Evolutionary conservation across 2,329 filamentous ascomycete species (phyloP).

Genomic region (Fusarium decemcellulare): DNA sequence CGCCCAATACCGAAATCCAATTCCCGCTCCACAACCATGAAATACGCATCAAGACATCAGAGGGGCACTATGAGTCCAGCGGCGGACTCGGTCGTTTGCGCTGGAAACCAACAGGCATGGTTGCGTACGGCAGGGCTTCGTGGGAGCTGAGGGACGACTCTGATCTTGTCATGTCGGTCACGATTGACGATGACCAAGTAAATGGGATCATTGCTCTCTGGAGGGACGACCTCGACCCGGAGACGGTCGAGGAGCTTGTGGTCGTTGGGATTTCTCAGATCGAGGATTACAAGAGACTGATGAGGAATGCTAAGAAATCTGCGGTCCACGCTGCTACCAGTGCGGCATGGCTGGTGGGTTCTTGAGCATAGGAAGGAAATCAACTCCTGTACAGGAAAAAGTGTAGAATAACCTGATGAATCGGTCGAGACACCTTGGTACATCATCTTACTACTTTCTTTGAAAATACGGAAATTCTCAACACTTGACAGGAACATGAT

Average conservation of each 20-base stretch:
- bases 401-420: background rate
- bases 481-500: too few species aligned
- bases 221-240: background rate
- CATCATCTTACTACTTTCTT: background rate
- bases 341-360: slow-evolving; percentile 10
- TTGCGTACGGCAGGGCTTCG: slow-evolving; percentile 13
- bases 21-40: slow-evolving; percentile 3
- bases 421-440: background rate
- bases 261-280: slow-evolving; percentile 12
- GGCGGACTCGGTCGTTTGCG: slow-evolving; percentile 7
- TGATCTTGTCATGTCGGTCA: slow-evolving; percentile 12
- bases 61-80: background rate
- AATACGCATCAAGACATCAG: slow-evolving; percentile 2
- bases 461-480: too few species aligned
- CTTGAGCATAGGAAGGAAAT: background rate
- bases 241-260: slow-evolving; percentile 11
- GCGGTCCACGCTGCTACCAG: background rate
- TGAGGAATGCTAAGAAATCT: slow-evolving; percentile 6
- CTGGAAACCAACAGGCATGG: slow-evolving; percentile 17
- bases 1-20: slow-evolving; percentile 10
- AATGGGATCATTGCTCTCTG: slow-evolving; percentile 10
- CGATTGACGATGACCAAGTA: slow-evolving; percentile 8
- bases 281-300: slow-evolving; percentile 8
- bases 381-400: background rate
- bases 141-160: slow-evolving; percentile 14